These are phyloP conservation scores for Hypoxylon sp. DNA, from an alignment of 2,329 filamentous ascomycete genomes.

Conservation along the genomic window DNA sequence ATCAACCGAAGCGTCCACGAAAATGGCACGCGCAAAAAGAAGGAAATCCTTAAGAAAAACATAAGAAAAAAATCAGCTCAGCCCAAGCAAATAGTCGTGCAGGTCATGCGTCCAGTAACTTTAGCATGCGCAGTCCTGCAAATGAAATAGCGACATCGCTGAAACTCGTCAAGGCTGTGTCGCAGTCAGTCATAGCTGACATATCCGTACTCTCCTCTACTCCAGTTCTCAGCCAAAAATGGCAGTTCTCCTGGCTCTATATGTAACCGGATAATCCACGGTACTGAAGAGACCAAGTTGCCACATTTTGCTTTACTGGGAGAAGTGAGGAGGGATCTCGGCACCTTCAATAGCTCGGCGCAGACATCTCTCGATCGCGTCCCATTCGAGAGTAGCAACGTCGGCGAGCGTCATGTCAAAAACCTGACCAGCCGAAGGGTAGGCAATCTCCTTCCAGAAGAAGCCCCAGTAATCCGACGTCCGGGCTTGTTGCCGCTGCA, in stretches of 20 bases:
- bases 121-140: conserved; percentile 2
- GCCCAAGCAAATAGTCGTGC: conserved; percentile 1
- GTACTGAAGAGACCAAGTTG: neutral
- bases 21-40: too few relatives aligned
- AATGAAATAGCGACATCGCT: neutral
- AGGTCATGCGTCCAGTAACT: neutral
- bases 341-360: conserved; percentile 49
- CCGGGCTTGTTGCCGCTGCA: conserved; percentile 52
- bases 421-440: conserved; percentile 53
- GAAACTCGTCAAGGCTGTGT: neutral
- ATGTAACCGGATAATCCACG: neutral
- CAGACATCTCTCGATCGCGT: conserved; percentile 64
- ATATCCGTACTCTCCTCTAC: neutral
- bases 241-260: neutral
- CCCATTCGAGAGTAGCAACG: conserved; percentile 62
- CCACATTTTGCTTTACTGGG: neutral
- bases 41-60: neutral
- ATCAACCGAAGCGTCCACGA: too few relatives aligned
- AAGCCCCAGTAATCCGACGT: conserved; percentile 66
- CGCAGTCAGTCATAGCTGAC: neutral
- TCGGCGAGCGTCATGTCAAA: conserved; percentile 66
- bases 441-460: conserved; percentile 63
- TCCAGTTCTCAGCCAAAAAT: neutral
- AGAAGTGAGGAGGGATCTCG: neutral
- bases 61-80: neutral